These are phyloP conservation scores for Articulospora tetracladia DNA, from an alignment of 495 filamentous ascomycete genomes.

Conservation along the genomic window DNA sequence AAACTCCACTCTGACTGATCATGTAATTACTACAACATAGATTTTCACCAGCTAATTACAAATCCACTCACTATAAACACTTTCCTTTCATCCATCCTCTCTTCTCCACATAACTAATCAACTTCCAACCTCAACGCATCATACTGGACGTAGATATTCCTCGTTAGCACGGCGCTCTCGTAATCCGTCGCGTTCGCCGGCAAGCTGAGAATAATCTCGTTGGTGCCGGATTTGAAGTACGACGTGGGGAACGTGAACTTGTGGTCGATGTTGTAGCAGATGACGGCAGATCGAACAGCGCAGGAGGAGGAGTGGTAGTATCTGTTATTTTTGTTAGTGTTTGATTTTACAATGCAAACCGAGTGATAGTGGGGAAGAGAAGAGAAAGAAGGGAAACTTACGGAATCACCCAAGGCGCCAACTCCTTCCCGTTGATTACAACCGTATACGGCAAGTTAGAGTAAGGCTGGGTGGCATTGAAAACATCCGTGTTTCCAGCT, in stretches of 20 bases:
- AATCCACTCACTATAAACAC: too few species aligned
- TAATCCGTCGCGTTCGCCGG: constrained; percentile 49
- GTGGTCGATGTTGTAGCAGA: constrained; percentile 51
- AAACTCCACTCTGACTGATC: too few species aligned
- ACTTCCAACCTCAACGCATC: constrained; percentile 53
- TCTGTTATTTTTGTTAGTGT: constrained; percentile 19
- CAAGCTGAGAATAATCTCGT: constrained; percentile 45
- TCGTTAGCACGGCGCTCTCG: constrained; percentile 48
- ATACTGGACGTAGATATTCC: constrained; percentile 53
- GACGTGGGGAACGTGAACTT: constrained; percentile 45
- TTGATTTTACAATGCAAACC: too few species aligned
- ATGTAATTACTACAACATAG: too few species aligned
- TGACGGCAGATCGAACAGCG: constrained; percentile 49
- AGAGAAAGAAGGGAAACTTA: constrained; percentile 24
- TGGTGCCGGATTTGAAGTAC: constrained; percentile 41
- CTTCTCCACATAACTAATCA: constrained; percentile 9
- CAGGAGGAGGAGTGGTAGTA: constrained; percentile 44
- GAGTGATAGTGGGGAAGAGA: too few species aligned
- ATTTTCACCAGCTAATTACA: too few species aligned
- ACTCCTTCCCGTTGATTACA: constrained; percentile 36
- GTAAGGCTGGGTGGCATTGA: constrained; percentile 40
- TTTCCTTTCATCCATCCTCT: too few species aligned
- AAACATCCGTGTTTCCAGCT: constrained; percentile 51
- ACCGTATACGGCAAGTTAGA: constrained; percentile 41
- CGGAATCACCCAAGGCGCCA: constrained; percentile 44